These are phyloP conservation scores for Fraxinus baroniana DNA, from an alignment of 305 asterid genomes.

Conservation along the genomic window DNA sequence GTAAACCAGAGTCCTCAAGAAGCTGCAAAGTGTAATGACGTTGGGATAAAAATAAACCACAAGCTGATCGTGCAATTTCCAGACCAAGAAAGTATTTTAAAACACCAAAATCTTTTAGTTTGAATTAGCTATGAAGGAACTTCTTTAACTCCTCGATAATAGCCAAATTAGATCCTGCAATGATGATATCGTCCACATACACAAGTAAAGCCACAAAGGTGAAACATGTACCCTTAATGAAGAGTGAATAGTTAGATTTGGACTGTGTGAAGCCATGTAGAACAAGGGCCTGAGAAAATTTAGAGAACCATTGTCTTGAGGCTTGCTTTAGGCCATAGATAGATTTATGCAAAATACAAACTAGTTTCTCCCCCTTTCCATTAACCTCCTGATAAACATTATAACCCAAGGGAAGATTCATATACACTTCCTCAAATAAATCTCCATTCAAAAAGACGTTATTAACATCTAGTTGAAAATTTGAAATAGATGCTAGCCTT, in stretches of 20 bases:
- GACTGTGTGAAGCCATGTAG: background rate
- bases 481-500: too few relatives aligned
- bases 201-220: background rate
- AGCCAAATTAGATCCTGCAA: background rate
- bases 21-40: background rate
- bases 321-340: background rate
- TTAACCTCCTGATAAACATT: background rate
- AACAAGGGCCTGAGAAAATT: background rate
- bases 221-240: background rate
- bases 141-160: too few relatives aligned
- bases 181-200: background rate
- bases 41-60: background rate
- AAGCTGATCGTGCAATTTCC: background rate
- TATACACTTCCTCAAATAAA: too few relatives aligned
- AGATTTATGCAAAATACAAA: background rate
- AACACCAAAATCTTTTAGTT: background rate
- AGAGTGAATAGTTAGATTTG: background rate
- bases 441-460: too few relatives aligned
- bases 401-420: too few relatives aligned
- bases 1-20: background rate
- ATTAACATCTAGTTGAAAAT: too few relatives aligned
- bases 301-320: background rate
- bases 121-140: too few relatives aligned
- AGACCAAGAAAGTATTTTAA: background rate
- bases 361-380: background rate